phyloP scores from a whole-genome alignment of 2,329 filamentous ascomycete species.

The Colletotrichum sp. region DNA sequence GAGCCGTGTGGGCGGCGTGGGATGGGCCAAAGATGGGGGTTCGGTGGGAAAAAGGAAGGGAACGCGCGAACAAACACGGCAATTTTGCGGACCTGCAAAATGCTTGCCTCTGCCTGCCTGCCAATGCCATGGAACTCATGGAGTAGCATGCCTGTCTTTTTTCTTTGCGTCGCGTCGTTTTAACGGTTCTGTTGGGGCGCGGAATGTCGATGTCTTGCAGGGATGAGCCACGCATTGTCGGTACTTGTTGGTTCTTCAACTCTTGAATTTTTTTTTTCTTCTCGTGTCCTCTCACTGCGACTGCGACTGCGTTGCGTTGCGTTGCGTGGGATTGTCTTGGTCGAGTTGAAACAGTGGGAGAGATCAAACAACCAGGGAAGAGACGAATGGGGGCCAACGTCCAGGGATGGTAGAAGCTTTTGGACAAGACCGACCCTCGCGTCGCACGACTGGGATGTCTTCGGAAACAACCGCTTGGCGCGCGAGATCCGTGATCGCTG shows the following conservation, averaged over 20 bases:
- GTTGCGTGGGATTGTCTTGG: not conserved
- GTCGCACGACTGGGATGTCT: conserved; percentile 17
- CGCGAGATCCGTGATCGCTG: conserved; percentile 17
- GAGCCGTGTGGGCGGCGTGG: conserved; percentile 13
- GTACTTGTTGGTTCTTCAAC: not conserved
- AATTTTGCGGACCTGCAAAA: conserved; percentile 11
- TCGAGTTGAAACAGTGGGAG: conserved; percentile 16
- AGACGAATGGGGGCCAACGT: not conserved
- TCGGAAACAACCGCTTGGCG: conserved; percentile 21
- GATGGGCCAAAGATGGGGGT: not conserved
- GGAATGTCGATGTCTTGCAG: not conserved
- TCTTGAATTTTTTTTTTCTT: not conserved
- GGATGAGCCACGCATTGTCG: not conserved
- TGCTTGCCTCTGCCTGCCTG: not conserved
- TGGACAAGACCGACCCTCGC: conserved; percentile 19
- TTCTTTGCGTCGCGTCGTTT: not conserved
- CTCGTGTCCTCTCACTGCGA: not conserved
- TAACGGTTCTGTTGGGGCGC: not conserved
- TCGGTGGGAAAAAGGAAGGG: not conserved
- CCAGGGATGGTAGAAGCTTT: conserved; percentile 18
- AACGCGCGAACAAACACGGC: conserved; percentile 6
- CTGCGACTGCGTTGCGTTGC: not conserved
- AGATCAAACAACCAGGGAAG: conserved; percentile 19
- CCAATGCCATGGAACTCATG: not conserved
- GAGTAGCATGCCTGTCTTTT: not conserved